phyloP scores from a whole-genome alignment of 176 grass and related monocot genomes.

The Oryza meyeriana region DNA sequence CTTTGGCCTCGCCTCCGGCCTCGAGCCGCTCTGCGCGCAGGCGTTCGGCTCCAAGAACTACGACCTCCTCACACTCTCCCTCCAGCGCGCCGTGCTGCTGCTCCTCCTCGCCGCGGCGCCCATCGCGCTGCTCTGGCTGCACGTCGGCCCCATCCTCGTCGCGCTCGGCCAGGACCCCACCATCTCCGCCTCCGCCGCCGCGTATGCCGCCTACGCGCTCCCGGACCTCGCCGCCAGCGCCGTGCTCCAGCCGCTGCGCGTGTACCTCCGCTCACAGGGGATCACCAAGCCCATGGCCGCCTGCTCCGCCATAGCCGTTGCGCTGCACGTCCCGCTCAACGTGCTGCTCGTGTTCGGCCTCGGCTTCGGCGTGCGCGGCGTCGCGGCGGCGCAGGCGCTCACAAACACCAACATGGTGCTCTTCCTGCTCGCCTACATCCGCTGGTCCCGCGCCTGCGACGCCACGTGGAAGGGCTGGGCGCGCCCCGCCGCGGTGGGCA shows the following conservation, averaged over 20 bases:
- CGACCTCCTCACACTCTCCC: constrained; percentile 73
- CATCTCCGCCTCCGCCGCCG: constrained; percentile 72
- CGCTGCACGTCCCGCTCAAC: constrained; percentile 87
- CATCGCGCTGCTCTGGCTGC: constrained; percentile 86
- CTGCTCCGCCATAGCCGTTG: constrained; percentile 78
- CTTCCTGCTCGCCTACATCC: constrained; percentile 76
- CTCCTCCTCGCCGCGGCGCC: constrained; percentile 64
- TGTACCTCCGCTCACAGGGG: constrained; percentile 93
- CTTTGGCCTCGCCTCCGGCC: constrained; percentile 82
- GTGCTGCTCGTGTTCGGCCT: constrained; percentile 66
- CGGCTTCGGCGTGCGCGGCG: constrained; percentile 75
- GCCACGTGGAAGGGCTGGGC: constrained; percentile 76
- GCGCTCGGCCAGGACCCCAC: constrained; percentile 79
- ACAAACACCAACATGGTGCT: constrained; percentile 98
- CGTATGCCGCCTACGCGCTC: constrained; percentile 68
- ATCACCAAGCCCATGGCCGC: constrained; percentile 88
- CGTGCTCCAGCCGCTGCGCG: constrained; percentile 86
- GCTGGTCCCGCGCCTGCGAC: constrained; percentile 55
- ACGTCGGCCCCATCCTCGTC: constrained; percentile 77
- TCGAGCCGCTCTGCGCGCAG: constrained; percentile 86
- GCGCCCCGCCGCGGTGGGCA: constrained; percentile 27
- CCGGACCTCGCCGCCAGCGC: constrained; percentile 72
- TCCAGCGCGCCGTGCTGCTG: constrained; percentile 78
- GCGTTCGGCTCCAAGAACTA: constrained; percentile 85
- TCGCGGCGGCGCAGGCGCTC: constrained; percentile 70